Evolutionary conservation across 208 protist genomes (phyloP).

Genomic region (Endotrypanum monterogeii): DNA sequence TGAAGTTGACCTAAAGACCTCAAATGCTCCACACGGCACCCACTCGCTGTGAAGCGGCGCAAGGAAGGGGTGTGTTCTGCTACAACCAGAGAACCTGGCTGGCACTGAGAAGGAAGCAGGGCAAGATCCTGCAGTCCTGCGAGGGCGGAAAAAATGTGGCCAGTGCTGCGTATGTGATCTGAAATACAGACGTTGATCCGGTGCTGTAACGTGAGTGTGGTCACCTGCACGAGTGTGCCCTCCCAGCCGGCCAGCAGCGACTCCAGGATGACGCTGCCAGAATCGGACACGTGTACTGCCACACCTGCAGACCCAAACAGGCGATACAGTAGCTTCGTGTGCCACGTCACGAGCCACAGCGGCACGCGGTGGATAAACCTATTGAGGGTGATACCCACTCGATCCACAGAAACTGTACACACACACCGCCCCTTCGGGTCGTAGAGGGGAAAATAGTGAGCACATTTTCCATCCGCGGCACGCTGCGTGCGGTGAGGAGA

Average conservation of each 20-base stretch:
- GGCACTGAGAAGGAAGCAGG: constrained; percentile 20
- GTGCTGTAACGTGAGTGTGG: constrained; percentile 13
- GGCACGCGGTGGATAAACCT: constrained; percentile 9
- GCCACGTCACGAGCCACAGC: constrained; percentile 32
- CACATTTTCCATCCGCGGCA: not conserved
- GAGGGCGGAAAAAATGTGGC: constrained; percentile 9
- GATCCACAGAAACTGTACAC: constrained; percentile 19
- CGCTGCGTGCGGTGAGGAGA: not conserved
- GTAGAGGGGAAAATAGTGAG: constrained; percentile 18
- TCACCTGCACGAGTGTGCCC: constrained; percentile 14
- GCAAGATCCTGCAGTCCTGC: constrained; percentile 21
- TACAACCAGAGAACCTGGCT: constrained; percentile 29
- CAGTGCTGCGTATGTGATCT: constrained; percentile 15
- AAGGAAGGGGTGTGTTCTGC: constrained; percentile 33
- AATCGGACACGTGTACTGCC: constrained; percentile 19
- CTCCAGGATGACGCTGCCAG: constrained; percentile 12
- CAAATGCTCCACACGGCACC: constrained; percentile 32
- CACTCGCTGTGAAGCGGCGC: constrained; percentile 24
- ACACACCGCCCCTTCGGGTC: not conserved
- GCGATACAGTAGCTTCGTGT: constrained; percentile 18
- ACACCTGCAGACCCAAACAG: constrained; percentile 16
- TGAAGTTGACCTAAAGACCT: constrained; percentile 27
- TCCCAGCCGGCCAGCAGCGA: constrained; percentile 26
- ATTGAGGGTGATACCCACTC: constrained; percentile 12
- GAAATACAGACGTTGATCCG: constrained; percentile 15